Conservation (phyloP, 73 alveolate species). For the Symbiodinium pilosum region DNA sequence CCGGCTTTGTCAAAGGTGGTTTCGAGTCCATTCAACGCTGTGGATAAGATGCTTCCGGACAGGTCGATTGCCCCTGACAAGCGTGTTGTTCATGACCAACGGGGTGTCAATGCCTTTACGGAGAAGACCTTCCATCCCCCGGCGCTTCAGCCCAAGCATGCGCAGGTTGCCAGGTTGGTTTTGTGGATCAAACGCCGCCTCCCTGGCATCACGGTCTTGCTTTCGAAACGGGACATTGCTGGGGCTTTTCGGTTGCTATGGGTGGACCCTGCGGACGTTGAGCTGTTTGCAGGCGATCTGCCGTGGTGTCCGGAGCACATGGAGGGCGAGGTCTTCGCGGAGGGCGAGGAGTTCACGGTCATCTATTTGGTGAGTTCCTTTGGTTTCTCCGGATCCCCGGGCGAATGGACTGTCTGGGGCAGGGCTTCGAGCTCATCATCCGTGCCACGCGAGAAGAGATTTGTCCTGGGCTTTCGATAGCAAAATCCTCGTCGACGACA, state of each 20-base stretch:
- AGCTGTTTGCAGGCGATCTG: conserved; percentile 27
- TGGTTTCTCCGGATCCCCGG: no score
- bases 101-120: no score
- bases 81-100: no score
- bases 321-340: background rate
- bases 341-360: background rate
- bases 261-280: conserved; percentile 35
- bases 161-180: conserved; percentile 15
- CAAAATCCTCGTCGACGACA: no score
- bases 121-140: conserved; percentile 29
- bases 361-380: background rate
- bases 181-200: background rate
- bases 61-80: no score
- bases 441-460: background rate
- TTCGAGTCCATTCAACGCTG: background rate
- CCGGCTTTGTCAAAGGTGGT: background rate
- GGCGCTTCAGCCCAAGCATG: conserved; percentile 41
- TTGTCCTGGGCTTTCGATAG: background rate
- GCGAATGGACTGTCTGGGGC: background rate
- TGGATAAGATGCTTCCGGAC: no score
- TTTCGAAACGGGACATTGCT: conserved; percentile 28
- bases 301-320: conserved; percentile 23
- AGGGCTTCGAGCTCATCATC: background rate
- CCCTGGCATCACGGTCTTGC: background rate
- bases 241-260: conserved; percentile 64